Base-by-base conservation (phyloP, 768 basidiomycete species). In the Hypholoma sublateritium region DNA sequence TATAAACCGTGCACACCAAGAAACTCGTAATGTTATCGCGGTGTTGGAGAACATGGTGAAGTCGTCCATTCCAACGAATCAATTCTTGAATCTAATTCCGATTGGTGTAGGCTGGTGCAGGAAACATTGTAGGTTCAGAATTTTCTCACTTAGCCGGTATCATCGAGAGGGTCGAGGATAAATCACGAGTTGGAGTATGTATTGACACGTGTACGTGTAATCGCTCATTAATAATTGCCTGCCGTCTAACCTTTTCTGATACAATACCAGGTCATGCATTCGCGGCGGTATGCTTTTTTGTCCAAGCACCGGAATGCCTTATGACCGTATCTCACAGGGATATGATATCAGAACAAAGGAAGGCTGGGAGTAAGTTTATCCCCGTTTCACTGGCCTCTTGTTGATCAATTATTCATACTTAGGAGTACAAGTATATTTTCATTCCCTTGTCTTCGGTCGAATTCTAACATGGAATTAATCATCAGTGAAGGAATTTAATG, bases 21-120 rank as follows among this genome's bases (percentile, higher is more conserved):
- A 72, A 59, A 92, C 89, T 0, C 68, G 72, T 9, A 71, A 62
- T 6, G 82, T 93, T 7, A 78, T 82, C 1, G 80, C 77, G 9
- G 87, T 95, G 6, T 72, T 95, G 4, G 93, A 95, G 69, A 93
- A 91, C 64, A 95, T 95, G 93, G 93, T 81, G n/a, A 48, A 41
- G 67, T 48, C 8, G 28, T 32, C 28, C 6, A 7, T 28, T 28
- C 9, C 5, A 3, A 7, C 28, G 9, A 32, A 7, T 32, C 28
- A 32, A 32, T 32, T 32, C 6, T 32, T 32, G 6, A 32, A 32
- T 32, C 48, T 46, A 22, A 12, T 11, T 24, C 37, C 52, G 25
- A 48, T 24, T 44, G 44, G 12, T 16, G 41, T 45, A 93, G 90
- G 89, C 90, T 1, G 92, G 92, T 14, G 80, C 87, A 14, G 87